Evolutionary conservation across 371 early-diverging fungal species (phyloP), one percentile per base, ranked within the genome.

Genomic region (Mortierella sp.): DNA sequence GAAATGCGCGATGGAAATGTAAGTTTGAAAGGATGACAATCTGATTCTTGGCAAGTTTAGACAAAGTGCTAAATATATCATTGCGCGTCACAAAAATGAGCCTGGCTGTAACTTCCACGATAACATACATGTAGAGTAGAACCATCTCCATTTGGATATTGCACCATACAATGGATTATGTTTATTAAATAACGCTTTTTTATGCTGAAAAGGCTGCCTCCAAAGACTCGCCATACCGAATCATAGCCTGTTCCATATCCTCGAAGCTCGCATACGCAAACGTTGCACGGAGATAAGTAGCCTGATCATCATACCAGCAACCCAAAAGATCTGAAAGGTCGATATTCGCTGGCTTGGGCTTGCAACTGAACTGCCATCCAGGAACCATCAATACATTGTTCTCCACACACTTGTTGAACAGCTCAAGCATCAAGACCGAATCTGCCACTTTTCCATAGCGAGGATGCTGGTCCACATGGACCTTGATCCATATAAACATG

Each of bases 401-500:
- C 34, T 86, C 87, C 47, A 88, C 55, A 56, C 73, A 72, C 23
- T 32, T 66, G 22, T 68, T 62, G 56, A 83, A 83, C 31, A 79
- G 19, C 37, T 79, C 72, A 28, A 79, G 42, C 82, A 82, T 82
- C 70, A 79, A 53, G 0, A 7, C 64, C n/a, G 65, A 66, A 40
- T 75, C 82, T 35, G 65, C 45, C 19, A 77, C 74, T 1, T 53
- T 56, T 7, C 90, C 90, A 63, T 88, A 88, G 7, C 66, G 72
- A 26, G 75, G 83, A 65, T 91, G 87, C 32, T 88, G 65, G 22
- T 83, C 80, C 23, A 83, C 83, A 23, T 85, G 82, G 29, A 95
- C 75, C 61, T 90, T 89, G 59, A 95, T 75, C 96, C 96, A 96
- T 7, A 94, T 84, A 80, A 96, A 96, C 96, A 96, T 96, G 47